These are phyloP conservation scores for Talaromyces sp. DNA, from an alignment of 2,329 filamentous ascomycete genomes.

Conservation along the genomic window DNA sequence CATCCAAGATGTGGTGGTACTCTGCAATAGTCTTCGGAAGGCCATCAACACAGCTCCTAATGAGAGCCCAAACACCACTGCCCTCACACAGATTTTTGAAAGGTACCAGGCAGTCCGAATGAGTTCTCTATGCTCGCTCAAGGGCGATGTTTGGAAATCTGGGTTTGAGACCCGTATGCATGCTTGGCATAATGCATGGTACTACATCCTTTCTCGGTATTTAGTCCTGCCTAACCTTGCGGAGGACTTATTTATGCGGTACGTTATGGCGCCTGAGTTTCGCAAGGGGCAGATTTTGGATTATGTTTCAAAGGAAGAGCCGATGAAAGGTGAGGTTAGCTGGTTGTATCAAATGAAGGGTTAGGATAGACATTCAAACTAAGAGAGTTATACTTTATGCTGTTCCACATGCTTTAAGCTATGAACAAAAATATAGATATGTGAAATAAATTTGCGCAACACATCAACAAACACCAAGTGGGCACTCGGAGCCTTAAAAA, in stretches of 20 bases:
- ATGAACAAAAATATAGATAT: background rate
- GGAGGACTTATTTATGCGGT: conserved; percentile 8
- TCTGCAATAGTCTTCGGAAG: conserved; percentile 14
- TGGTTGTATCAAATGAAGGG: conserved; percentile 12
- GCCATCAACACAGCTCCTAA: background rate
- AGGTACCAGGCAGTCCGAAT: conserved; percentile 8
- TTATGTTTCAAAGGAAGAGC: conserved; percentile 9
- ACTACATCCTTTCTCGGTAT: conserved; percentile 12
- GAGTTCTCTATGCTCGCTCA: conserved; percentile 9
- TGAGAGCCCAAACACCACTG: background rate
- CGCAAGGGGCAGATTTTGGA: conserved; percentile 12
- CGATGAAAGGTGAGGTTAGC: conserved; percentile 11
- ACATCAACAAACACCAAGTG: too few species aligned
- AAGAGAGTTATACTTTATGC: background rate
- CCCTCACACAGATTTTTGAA: conserved; percentile 7
- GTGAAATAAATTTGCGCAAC: background rate
- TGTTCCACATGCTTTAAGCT: background rate
- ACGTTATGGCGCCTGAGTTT: conserved; percentile 6
- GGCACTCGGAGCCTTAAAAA: background rate
- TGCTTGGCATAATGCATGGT: conserved; percentile 7
- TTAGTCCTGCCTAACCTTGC: background rate
- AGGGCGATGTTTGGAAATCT: conserved; percentile 8
- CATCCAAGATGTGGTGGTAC: conserved; percentile 25
- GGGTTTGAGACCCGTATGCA: conserved; percentile 14
- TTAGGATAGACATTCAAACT: background rate